Percentiles rank a stretch among this genome's conserved stretches.
Conservation (phyloP, 2,329 filamentous ascomycete species). For the Neofusicoccum parvum region DNA sequence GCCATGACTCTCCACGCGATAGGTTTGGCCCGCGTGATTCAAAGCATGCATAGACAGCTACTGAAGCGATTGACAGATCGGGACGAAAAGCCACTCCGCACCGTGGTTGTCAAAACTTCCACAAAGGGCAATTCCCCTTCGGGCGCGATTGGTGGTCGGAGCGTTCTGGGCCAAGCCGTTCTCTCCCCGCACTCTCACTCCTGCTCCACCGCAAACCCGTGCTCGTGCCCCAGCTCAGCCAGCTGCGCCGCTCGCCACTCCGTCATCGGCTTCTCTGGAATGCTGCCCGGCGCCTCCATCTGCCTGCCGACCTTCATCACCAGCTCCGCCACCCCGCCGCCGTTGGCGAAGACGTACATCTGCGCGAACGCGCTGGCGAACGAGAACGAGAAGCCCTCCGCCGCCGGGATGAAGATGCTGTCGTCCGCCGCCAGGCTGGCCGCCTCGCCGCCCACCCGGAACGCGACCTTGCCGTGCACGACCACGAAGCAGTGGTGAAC, state of each 20-base stretch:
- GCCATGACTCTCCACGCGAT: too few relatives aligned
- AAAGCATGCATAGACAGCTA: too few relatives aligned
- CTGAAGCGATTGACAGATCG: too few relatives aligned
- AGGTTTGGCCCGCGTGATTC: too few relatives aligned
- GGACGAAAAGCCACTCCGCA: too few relatives aligned
- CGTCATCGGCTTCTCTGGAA: neutral
- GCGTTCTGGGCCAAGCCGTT: too few relatives aligned
- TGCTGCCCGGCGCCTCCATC: neutral
- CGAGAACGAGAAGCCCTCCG: neutral
- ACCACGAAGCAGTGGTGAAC: conserved; percentile 1
- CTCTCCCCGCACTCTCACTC: too few relatives aligned
- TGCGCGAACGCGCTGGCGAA: conserved; percentile 3
- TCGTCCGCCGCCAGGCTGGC: neutral
- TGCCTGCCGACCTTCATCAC: neutral
- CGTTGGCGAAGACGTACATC: conserved; percentile 1
- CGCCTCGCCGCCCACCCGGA: neutral
- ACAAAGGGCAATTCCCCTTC: too few relatives aligned
- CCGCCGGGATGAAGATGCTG: neutral
- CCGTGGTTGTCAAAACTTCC: too few relatives aligned
- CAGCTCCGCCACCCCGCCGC: neutral
- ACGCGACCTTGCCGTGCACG: neutral
- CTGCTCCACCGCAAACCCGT: conserved; percentile 1
- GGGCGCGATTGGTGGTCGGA: too few relatives aligned
- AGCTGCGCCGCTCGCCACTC: neutral
- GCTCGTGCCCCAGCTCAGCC: neutral